Evolutionary conservation across 2,329 filamentous ascomycete species (phyloP).

Genomic region (Curvularia lunata): DNA sequence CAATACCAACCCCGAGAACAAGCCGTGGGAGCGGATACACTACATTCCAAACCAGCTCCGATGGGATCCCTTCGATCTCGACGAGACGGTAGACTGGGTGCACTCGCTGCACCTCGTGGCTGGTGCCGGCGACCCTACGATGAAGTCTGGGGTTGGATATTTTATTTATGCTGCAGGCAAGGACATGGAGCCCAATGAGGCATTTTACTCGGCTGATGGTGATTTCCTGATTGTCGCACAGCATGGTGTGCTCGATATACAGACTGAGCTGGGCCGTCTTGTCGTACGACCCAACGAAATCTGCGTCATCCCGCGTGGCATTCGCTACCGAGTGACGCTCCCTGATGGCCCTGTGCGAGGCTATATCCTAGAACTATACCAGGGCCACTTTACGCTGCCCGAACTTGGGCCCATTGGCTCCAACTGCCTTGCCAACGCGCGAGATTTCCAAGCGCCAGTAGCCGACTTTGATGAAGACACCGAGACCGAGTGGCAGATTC

Average conservation of each 20-base stretch:
- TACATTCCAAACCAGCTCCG: slow-evolving; percentile 82
- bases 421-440: slow-evolving; percentile 68
- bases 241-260: slow-evolving; percentile 69
- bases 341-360: slow-evolving; percentile 67
- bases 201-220: slow-evolving; percentile 82
- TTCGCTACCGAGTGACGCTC: slow-evolving; percentile 66
- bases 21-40: slow-evolving; percentile 65
- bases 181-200: slow-evolving; percentile 75
- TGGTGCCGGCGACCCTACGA: slow-evolving; percentile 77
- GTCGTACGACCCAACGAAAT: slow-evolving; percentile 73
- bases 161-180: slow-evolving; percentile 80
- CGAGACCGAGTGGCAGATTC: slow-evolving; percentile 62
- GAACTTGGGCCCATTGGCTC: slow-evolving; percentile 71
- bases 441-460: slow-evolving; percentile 69
- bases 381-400: slow-evolving; percentile 68
- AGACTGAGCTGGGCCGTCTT: slow-evolving; percentile 70
- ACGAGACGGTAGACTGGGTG: slow-evolving; percentile 72
- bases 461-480: slow-evolving; percentile 64
- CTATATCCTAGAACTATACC: slow-evolving; percentile 72
- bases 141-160: slow-evolving; percentile 80
- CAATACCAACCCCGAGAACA: slow-evolving; percentile 58
- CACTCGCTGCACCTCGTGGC: slow-evolving; percentile 74
- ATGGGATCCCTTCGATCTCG: slow-evolving; percentile 79
- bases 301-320: slow-evolving; percentile 69
- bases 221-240: slow-evolving; percentile 72